Evolutionary conservation across 768 basidiomycete species (phyloP).

Genomic region (Tephrocybe sp.): DNA sequence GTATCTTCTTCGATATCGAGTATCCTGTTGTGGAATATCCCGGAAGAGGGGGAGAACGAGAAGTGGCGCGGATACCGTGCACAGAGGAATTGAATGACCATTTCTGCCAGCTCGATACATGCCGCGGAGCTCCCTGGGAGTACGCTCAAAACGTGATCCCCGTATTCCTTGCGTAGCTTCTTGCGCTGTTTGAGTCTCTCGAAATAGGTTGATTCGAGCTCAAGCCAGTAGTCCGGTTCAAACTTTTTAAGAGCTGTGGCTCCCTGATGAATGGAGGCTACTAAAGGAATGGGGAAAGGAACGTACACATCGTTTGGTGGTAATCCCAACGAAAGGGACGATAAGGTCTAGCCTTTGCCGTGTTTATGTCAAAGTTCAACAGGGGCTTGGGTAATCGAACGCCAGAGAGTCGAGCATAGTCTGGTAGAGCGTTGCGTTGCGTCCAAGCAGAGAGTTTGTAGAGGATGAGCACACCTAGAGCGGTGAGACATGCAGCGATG

Average conservation of each 20-base stretch:
- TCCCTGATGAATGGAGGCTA: too few species aligned
- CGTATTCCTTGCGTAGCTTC: slow-evolving; percentile 34
- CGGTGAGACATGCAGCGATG: not conserved
- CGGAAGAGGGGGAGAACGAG: slow-evolving; percentile 29
- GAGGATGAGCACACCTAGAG: not conserved
- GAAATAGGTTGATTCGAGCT: slow-evolving; percentile 51
- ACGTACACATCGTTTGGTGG: slow-evolving; percentile 53
- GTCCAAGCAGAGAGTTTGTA: not conserved
- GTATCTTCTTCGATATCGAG: slow-evolving; percentile 21
- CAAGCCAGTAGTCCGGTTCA: slow-evolving; percentile 57
- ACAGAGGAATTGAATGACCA: slow-evolving; percentile 55
- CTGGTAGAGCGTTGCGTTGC: slow-evolving; percentile 8
- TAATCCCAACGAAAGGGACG: slow-evolving; percentile 56
- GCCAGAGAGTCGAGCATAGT: slow-evolving; percentile 44
- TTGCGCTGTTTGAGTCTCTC: slow-evolving; percentile 42
- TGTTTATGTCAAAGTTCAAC: slow-evolving; percentile 39
- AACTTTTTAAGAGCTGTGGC: slow-evolving; percentile 41
- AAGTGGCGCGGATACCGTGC: slow-evolving; percentile 57
- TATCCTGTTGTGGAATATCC: slow-evolving; percentile 43
- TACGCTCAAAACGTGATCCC: slow-evolving; percentile 39
- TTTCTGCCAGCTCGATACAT: slow-evolving; percentile 51
- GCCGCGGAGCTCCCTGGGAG: slow-evolving; percentile 49
- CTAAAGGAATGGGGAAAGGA: too few species aligned
- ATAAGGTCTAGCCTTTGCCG: slow-evolving; percentile 47
- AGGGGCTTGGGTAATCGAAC: slow-evolving; percentile 42